A percentile compares a stretch with the other conserved stretches of the same genome.
These are phyloP conservation scores for Tausonia pullulans DNA, from an alignment of 1,284 basidiomycete genomes.

Conservation along the genomic window DNA sequence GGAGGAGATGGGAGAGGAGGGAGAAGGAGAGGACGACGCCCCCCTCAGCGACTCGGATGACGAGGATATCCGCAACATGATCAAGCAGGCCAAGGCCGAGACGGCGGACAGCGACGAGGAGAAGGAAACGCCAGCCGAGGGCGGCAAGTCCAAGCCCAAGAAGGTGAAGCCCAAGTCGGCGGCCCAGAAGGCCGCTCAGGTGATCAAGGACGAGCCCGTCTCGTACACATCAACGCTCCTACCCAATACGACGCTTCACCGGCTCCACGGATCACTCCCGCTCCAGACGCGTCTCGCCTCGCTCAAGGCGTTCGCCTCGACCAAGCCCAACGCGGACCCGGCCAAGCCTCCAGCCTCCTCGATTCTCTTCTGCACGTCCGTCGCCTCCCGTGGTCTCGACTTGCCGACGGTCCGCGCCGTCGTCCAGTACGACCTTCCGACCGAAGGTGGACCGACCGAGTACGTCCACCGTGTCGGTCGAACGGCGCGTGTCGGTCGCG, in stretches of 20 bases:
- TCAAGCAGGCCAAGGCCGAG: constrained; percentile 1
- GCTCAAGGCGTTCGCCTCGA: constrained; percentile 61
- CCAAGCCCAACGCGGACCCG: constrained; percentile 24
- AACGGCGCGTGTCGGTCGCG: constrained; percentile 84
- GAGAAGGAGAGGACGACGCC: constrained; percentile 24
- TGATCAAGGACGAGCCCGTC: constrained; percentile 37
- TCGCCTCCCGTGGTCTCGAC: constrained; percentile 96
- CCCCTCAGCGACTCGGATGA: constrained; percentile 23
- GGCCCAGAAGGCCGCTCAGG: constrained; percentile 21
- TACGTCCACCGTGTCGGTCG: constrained; percentile 95
- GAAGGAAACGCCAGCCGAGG: not conserved
- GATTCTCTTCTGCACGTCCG: constrained; percentile 86
- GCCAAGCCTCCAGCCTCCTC: constrained; percentile 34
- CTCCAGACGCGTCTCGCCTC: constrained; percentile 70
- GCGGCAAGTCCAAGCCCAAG: constrained; percentile 12
- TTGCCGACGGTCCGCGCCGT: constrained; percentile 89
- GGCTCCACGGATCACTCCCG: constrained; percentile 88
- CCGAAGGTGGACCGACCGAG: constrained; percentile 91
- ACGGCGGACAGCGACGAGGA: constrained; percentile 19
- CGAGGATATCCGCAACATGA: constrained; percentile 18
- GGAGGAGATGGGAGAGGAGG: constrained; percentile 24
- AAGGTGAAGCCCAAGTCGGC: constrained; percentile 20
- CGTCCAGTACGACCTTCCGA: constrained; percentile 92
- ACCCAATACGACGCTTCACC: constrained; percentile 68
- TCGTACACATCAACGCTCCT: constrained; percentile 61